Evolutionary conservation across 2,329 filamentous ascomycete genomes (phyloP), one percentile per base, ranked within the genome.

Genomic region (Sclerotinia glacialis): DNA sequence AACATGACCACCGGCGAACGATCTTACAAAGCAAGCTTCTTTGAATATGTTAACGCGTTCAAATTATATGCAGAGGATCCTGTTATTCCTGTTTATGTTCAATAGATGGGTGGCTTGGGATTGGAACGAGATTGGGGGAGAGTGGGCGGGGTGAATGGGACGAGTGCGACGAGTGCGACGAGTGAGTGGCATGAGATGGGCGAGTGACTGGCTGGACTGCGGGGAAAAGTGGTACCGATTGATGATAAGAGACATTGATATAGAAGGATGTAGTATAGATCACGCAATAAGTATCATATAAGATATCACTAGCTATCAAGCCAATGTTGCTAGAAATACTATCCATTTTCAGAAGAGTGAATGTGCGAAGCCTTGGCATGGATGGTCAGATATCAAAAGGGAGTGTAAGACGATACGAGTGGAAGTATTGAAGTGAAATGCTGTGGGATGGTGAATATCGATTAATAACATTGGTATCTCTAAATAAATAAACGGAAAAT

Each of bases 1-100:
- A 81, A 83, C 69, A 74, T 80, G 2, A 50, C 78, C 2, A 79
- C 58, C 46, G 68, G 70, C 28, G 73, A 75, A 56, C 65, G 71
- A n/a, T 55, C 46, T 9, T 74, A 72, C 46, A 74, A 74, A 65
- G 70, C 72, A 4, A 70, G 67, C 47, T 75, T 74, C 64, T 75
- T 74, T 54, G 70, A 74, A 56, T 74, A 72, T 68, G 71, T 75
- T 11, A 69, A 74, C 68, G 68, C 69, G 2, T 75, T 75, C 23
- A 70, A 72, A 66, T 21, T 71, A 7, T 74, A 74, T 68, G 72
- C 66, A 0, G 68, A 70, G 28, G 72, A 75, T 68, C 71, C 70
- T 1, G 73, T 75, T 3, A 69, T 73, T 1, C 73, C 72, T 11
- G 66, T 67, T 40, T 71, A 67, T 67, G 69, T 71, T 6, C 6